These are phyloP conservation scores for Cytospora schulzeri DNA, from an alignment of 2,329 filamentous ascomycete species.

Conservation along the genomic window DNA sequence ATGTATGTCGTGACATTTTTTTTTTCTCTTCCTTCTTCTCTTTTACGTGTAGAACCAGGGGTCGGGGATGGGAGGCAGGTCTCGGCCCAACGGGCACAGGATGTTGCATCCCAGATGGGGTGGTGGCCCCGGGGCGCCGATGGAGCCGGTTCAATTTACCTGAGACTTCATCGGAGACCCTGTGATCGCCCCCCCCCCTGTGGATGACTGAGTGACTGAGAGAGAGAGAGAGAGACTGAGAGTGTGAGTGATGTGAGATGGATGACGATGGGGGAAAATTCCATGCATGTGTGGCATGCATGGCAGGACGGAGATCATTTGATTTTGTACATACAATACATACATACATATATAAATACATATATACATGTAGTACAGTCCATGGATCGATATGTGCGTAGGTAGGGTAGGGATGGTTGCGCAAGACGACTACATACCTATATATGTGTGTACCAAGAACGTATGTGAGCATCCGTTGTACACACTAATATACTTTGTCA, in stretches of 20 bases:
- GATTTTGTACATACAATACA: neutral
- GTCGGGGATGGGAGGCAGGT: neutral
- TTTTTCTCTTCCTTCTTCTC: too few relatives aligned
- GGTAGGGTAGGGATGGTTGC: slow-evolving; percentile 7
- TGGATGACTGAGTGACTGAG: too few relatives aligned
- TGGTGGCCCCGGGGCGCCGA: neutral
- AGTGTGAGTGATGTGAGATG: neutral
- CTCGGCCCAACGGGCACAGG: slow-evolving; percentile 4
- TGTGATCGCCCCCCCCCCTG: neutral
- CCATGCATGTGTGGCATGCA: slow-evolving; percentile 16
- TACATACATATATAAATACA: neutral
- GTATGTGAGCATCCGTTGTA: too few relatives aligned
- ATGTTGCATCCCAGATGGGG: slow-evolving; percentile 15
- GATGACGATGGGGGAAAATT: neutral
- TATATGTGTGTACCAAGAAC: too few relatives aligned
- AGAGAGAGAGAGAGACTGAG: too few relatives aligned
- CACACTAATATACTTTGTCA: too few relatives aligned
- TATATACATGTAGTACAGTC: neutral
- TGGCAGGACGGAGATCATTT: slow-evolving; percentile 17
- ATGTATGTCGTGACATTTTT: too few relatives aligned
- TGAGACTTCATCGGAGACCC: slow-evolving; percentile 9
- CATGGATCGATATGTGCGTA: too few relatives aligned
- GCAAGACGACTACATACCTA: slow-evolving; percentile 10
- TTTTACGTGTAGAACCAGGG: neutral
- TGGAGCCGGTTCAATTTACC: slow-evolving; percentile 12